Conservation (phyloP, 1,284 basidiomycete species). For the Marasmius tenuissimus region DNA sequence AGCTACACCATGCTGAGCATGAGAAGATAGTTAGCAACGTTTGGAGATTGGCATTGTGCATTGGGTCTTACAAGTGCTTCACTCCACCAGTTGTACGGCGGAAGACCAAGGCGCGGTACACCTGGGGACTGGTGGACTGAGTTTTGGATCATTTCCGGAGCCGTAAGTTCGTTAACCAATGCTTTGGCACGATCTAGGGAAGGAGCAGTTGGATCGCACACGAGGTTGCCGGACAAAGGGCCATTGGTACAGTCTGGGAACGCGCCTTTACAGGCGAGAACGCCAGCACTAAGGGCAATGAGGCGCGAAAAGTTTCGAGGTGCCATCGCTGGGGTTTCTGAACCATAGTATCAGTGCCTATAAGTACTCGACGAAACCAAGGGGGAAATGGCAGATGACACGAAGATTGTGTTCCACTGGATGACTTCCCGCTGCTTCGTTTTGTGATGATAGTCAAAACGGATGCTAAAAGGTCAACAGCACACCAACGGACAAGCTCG, state of each 20-base stretch:
- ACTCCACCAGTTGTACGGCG: conserved; percentile 55
- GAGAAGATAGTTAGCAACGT: neutral
- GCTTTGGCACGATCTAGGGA: conserved; percentile 47
- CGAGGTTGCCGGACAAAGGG: conserved; percentile 42
- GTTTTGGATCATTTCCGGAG: conserved; percentile 49
- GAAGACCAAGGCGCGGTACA: conserved; percentile 49
- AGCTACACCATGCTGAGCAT: conserved; percentile 50
- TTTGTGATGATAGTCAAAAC: too few relatives aligned
- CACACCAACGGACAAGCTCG: too few relatives aligned
- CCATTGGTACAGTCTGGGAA: conserved; percentile 50
- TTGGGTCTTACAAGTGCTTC: conserved; percentile 44
- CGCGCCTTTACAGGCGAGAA: conserved; percentile 14
- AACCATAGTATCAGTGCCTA: too few relatives aligned
- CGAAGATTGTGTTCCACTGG: too few relatives aligned
- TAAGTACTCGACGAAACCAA: too few relatives aligned
- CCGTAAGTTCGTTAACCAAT: conserved; percentile 45
- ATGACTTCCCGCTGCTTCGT: too few relatives aligned
- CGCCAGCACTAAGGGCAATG: neutral
- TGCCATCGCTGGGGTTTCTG: too few relatives aligned
- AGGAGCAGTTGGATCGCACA: conserved; percentile 49
- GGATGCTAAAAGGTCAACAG: too few relatives aligned
- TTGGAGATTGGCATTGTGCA: neutral
- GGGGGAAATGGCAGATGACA: too few relatives aligned
- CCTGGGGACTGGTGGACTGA: conserved; percentile 49
- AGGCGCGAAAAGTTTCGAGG: neutral